Evolutionary conservation across 129 eudicot genomes (phyloP).

Genomic region (Chrysanthemum lavandulifolium): DNA sequence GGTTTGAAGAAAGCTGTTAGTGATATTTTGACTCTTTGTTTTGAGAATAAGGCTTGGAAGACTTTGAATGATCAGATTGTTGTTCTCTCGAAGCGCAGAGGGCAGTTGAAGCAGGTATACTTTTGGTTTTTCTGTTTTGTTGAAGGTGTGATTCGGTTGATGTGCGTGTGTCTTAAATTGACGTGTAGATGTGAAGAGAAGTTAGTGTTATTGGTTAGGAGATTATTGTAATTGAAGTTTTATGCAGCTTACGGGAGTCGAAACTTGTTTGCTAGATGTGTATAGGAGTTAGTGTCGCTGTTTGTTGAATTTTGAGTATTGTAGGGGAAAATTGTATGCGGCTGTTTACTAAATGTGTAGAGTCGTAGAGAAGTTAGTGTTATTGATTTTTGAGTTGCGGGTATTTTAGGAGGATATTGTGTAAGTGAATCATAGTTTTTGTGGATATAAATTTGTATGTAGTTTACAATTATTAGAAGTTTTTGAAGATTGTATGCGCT

Average conservation of each 20-base stretch:
- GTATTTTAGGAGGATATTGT: too few relatives aligned
- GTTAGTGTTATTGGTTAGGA: too few relatives aligned
- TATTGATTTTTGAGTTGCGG: too few relatives aligned
- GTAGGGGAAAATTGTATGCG: not conserved
- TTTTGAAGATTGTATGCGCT: too few relatives aligned
- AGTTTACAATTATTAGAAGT: not conserved
- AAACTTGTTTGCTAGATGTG: not conserved
- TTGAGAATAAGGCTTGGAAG: constrained; percentile 78
- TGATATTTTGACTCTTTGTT: constrained; percentile 73
- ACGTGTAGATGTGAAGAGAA: too few relatives aligned
- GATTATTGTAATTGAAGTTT: not conserved
- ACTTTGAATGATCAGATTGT: constrained; percentile 87
- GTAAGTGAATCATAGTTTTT: not conserved
- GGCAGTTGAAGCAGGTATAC: constrained; percentile 73
- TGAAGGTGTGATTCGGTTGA: too few relatives aligned
- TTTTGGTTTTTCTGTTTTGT: not conserved
- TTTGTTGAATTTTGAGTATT: not conserved
- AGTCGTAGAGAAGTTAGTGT: too few relatives aligned
- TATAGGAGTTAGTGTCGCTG: not conserved
- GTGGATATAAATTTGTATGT: not conserved
- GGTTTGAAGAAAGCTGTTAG: constrained; percentile 71
- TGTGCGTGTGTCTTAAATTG: too few relatives aligned
- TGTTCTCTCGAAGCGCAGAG: constrained; percentile 84
- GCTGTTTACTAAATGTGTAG: too few relatives aligned
- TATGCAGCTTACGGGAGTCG: not conserved